Evolutionary conservation across 371 early-diverging fungal genomes (phyloP), one percentile per base, ranked within the genome.

Genomic region (Cokeromyces recurvatus): DNA sequence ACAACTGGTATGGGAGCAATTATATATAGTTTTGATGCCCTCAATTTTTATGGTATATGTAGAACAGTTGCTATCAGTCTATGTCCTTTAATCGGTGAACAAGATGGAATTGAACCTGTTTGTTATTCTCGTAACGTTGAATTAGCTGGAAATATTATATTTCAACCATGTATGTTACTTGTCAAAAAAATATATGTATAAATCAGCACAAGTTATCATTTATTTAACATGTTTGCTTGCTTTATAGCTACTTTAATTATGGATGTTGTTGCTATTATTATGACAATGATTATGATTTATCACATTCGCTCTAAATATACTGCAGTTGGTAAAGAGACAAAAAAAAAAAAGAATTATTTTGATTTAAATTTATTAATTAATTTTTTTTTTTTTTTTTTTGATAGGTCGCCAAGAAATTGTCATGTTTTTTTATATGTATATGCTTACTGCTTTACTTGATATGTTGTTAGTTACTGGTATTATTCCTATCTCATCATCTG

Each of bases 121-220:
- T 95, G 96, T 69, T 97, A 94, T 66, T 86, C 94, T 21, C 81
- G 97, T 34, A 95, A 95, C 66, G 88, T 94, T 45, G 92, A 91
- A 55, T 63, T 85, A 20, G 77, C 71, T 49, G 80, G 79, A 55
- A 75, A 80, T 32, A 76, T 95, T 25, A 78, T 95, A 39, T 95
- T 95, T 67, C 92, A 97, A 67, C 91, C 91, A 35, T 88, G 90
- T 92, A 78, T 64, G 9, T 41, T 8, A 11, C 19, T 17, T 32
- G 23, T n/a, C 3, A 11, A 34, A 22, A 21, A 34, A 14, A 9
- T 11, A 4, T 11, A 14, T 11, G 14, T 11, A 15, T n/a, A n/a
- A 14, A 44, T 22, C n/a, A n/a, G n/a, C n/a, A n/a, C n/a, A n/a
- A n/a, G n/a, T n/a, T n/a, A n/a, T n/a, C n/a, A n/a, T n/a, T n/a